A percentile compares a stretch with the other conserved stretches of the same genome.
Conservation (phyloP, 2,329 filamentous ascomycete genomes). For the Claviceps quebecensis region DNA sequence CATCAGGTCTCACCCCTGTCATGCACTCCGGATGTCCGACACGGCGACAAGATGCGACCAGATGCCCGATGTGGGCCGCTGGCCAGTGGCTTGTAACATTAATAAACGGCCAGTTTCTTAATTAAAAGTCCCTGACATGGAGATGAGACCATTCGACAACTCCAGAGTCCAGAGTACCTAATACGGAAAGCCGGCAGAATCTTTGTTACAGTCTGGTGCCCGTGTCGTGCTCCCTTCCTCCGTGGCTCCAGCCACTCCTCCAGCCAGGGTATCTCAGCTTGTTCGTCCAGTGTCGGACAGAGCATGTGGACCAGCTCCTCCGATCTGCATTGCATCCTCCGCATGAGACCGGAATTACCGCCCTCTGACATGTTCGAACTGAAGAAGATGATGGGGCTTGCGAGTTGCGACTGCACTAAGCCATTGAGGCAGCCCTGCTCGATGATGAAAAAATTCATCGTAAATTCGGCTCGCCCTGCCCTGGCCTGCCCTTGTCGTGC, state of each 20-base stretch:
- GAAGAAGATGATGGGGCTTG: neutral
- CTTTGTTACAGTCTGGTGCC: neutral
- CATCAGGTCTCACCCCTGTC: constrained; percentile 2
- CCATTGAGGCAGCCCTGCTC: neutral
- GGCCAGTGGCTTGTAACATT: neutral
- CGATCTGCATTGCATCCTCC: neutral
- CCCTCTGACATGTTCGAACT: neutral
- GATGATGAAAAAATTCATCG: neutral
- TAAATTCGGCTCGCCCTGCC: neutral
- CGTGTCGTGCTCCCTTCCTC: neutral
- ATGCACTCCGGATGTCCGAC: neutral
- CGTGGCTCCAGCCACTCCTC: neutral
- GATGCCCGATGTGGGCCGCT: neutral
- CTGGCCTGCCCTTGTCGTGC: neutral
- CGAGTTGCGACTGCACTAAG: neutral
- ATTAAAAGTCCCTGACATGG: neutral
- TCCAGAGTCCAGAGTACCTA: neutral
- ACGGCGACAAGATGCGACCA: neutral
- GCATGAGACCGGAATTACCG: neutral
- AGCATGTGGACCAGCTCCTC: neutral
- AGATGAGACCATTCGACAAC: neutral
- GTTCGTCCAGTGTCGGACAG: neutral
- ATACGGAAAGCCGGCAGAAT: neutral
- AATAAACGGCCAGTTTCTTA: neutral
- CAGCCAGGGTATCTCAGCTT: neutral